phyloP scores from a whole-genome alignment of 441 rosid species.

The Brassica hybrid region DNA sequence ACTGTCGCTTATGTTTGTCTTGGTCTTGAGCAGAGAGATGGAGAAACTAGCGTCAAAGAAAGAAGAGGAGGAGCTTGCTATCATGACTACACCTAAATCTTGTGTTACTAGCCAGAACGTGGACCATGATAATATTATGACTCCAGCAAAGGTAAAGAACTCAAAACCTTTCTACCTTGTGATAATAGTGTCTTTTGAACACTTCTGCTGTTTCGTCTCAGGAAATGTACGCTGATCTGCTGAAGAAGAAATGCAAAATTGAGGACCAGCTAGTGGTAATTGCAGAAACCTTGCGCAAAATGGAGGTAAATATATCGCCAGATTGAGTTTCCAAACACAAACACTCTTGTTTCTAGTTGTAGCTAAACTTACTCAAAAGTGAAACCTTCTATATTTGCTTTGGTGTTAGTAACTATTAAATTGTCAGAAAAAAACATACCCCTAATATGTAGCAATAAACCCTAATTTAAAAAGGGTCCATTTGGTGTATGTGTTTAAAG shows the following conservation, averaged over 20 bases:
- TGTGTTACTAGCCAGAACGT: slow-evolving; percentile 49
- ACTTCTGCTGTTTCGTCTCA: slow-evolving; percentile 33
- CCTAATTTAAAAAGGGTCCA: not conserved
- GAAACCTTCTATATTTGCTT: not conserved
- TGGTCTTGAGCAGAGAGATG: slow-evolving; percentile 50
- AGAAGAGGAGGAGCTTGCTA: slow-evolving; percentile 46
- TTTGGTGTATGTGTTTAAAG: not conserved
- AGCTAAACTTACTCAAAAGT: slow-evolving; percentile 3
- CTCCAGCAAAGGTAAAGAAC: slow-evolving; percentile 62
- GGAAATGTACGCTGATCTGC: slow-evolving; percentile 66
- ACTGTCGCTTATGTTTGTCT: slow-evolving; percentile 13
- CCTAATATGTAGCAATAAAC: not conserved
- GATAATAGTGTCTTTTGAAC: slow-evolving; percentile 34
- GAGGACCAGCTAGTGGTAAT: slow-evolving; percentile 65
- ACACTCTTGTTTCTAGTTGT: slow-evolving; percentile 13
- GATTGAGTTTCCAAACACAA: not conserved
- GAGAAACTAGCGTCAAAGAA: slow-evolving; percentile 55
- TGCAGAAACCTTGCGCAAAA: slow-evolving; percentile 51
- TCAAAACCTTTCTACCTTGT: slow-evolving; percentile 3
- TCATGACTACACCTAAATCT: slow-evolving; percentile 52
- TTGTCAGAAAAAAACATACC: not conserved
- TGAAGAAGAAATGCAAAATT: slow-evolving; percentile 61
- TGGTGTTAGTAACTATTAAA: not conserved
- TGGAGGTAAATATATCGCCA: slow-evolving; percentile 57
- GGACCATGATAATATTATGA: slow-evolving; percentile 47